Conservation (phyloP, 495 filamentous ascomycete species). For the Neurospora pannonica region DNA sequence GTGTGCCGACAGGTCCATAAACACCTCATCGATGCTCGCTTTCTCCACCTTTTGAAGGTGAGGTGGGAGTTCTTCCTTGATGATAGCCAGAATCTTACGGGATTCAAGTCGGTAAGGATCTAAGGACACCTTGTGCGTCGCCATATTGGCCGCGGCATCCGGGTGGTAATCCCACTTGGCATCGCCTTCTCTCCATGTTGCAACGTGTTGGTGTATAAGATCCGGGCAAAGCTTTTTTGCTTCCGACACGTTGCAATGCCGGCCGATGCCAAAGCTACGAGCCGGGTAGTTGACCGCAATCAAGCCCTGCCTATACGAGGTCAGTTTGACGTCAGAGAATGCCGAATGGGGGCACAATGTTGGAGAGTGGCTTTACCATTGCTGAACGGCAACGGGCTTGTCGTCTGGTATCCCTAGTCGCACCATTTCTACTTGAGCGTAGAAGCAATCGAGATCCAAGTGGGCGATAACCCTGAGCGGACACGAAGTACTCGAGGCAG, state of each 20-base stretch:
- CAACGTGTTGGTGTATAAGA: slow-evolving; percentile 82
- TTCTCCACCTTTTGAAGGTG: slow-evolving; percentile 74
- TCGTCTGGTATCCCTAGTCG: slow-evolving; percentile 65
- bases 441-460: slow-evolving; percentile 95
- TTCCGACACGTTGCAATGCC: slow-evolving; percentile 66
- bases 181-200: slow-evolving; percentile 89
- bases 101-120: slow-evolving; percentile 88
- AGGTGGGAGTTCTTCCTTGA: slow-evolving; percentile 61
- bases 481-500: slow-evolving; percentile 56
- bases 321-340: background rate
- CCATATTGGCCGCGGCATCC: slow-evolving; percentile 66
- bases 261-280: slow-evolving; percentile 63
- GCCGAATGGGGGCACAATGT: background rate
- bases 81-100: slow-evolving; percentile 67
- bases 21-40: slow-evolving; percentile 84
- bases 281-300: slow-evolving; percentile 97
- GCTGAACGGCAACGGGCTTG: slow-evolving; percentile 84
- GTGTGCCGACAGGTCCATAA: slow-evolving; percentile 79
- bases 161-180: slow-evolving; percentile 82
- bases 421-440: slow-evolving; percentile 92
- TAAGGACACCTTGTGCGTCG: slow-evolving; percentile 82
- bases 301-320: slow-evolving; percentile 50
- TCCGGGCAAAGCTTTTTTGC: slow-evolving; percentile 84
- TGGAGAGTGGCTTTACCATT: slow-evolving; percentile 43
- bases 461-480: slow-evolving; percentile 85